A percentile compares a stretch with the other conserved stretches of the same genome.
Conservation (phyloP, 176 grass and related monocot genomes). For the Phoenix dactylifera region DNA sequence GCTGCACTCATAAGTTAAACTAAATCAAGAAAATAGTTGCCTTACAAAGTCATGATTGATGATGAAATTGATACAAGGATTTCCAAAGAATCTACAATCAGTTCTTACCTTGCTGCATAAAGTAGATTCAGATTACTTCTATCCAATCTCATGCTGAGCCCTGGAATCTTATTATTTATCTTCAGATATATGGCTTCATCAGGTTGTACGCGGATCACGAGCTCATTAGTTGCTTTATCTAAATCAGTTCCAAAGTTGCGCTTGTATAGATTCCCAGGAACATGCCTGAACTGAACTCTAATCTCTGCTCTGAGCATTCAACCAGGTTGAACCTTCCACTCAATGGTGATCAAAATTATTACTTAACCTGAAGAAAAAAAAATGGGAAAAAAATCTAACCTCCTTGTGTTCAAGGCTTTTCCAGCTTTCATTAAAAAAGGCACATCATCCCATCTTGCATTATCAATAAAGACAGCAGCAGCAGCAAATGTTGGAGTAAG, state of each 20-base stretch:
- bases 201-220: conserved; percentile 79
- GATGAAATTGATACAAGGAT: too few relatives aligned
- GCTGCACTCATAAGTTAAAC: too few relatives aligned
- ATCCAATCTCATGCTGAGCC: conserved; percentile 78
- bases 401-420: conserved; percentile 65
- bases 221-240: conserved; percentile 76
- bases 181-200: conserved; percentile 96
- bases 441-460: conserved; percentile 91
- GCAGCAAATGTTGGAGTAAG: conserved; percentile 88
- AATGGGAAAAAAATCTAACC: conserved; percentile 20
- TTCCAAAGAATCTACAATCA: too few relatives aligned
- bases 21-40: too few relatives aligned
- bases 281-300: conserved; percentile 87
- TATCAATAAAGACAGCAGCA: conserved; percentile 88
- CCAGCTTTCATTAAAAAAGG: conserved; percentile 94
- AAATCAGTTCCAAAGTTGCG: conserved; percentile 36
- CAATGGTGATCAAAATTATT: not conserved
- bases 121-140: conserved; percentile 77
- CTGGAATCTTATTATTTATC: conserved; percentile 89
- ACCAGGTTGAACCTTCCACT: not conserved
- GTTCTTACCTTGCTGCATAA: conserved; percentile 42
- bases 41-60: too few relatives aligned
- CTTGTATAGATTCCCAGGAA: conserved; percentile 82
- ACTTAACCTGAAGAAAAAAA: not conserved
- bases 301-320: conserved; percentile 69